Base-by-base conservation (phyloP, 1,139 yeast species). In the Yamadazyma spencermartinsiae region DNA sequence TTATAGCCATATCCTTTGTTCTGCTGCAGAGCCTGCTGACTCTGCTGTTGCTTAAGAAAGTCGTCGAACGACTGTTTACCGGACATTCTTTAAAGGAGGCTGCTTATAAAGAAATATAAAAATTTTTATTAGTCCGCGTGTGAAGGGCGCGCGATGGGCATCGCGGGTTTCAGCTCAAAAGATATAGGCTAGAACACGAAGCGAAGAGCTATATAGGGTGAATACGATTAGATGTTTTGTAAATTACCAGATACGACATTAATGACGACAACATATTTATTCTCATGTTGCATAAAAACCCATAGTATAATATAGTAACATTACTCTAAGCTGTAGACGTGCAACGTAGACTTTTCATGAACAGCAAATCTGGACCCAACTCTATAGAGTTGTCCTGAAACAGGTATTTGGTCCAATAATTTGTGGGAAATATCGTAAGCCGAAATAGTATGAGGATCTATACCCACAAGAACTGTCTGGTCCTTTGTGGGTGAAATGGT, bases 61-160 rank as follows among this genome's bases (percentile, higher is more conserved):
- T 59, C 64, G 30, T 60, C 61, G 42, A 60, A 60, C 14, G 62
- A 56, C 46, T 43, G 55, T 46, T 49, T 47, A 31, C 42, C 45
- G 28, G 61, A 57, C 61, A 57, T 54, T 8, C 23, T 26, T 10
- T 26, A 26, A 20, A 20, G 23, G 10, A n/a, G n/a, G n/a, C n/a
- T n/a, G n/a, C n/a, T n/a, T n/a, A n/a, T n/a, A n/a, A n/a, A 20
- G 23, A 20, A 20, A 20, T 20, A 20, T 20, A 7, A 20, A 20
- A 20, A 20, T 7, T 20, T 20, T 20, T 20, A n/a, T n/a, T n/a
- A n/a, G n/a, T n/a, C n/a, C n/a, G n/a, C n/a, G n/a, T n/a, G n/a
- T 19, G 21, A 19, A 19, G 21, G 6, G 21, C 21, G n/a, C n/a
- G n/a, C n/a, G n/a, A n/a, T n/a, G n/a, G n/a, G n/a, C n/a, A n/a